phyloP scores from a whole-genome alignment of 2,329 filamentous ascomycete genomes.

The Curvularia lunata region DNA sequence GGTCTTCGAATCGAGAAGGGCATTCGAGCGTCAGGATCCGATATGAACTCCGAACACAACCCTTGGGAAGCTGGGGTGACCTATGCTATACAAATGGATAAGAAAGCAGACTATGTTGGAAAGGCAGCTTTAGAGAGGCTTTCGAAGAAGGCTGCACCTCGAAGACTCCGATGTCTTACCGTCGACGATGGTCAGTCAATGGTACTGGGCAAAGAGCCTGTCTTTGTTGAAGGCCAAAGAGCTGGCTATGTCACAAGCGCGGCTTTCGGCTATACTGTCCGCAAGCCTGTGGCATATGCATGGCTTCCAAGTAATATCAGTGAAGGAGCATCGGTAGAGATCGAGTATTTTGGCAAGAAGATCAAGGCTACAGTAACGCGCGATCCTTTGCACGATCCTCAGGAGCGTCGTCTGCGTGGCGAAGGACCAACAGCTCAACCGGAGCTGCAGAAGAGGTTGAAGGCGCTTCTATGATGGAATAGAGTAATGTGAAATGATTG shows the following conservation, averaged over 20 bases:
- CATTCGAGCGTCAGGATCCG: conserved; percentile 62
- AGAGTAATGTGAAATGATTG: conserved; percentile 18
- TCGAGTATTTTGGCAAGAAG: conserved; percentile 66
- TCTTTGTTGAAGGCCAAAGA: conserved; percentile 57
- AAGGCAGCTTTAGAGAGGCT: conserved; percentile 56
- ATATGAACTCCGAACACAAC: conserved; percentile 67
- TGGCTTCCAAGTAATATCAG: conserved; percentile 59
- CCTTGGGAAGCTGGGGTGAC: conserved; percentile 65
- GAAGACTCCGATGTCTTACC: conserved; percentile 58
- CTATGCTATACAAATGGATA: conserved; percentile 57
- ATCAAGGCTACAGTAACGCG: conserved; percentile 61
- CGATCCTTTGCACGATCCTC: conserved; percentile 59
- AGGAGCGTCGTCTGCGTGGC: conserved; percentile 46
- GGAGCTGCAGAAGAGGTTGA: conserved; percentile 31
- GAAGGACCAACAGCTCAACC: conserved; percentile 27
- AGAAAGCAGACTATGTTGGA: conserved; percentile 59
- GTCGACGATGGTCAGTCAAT: conserved; percentile 64
- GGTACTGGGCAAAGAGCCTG: conserved; percentile 67
- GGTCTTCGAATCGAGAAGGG: conserved; percentile 66
- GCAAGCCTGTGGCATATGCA: conserved; percentile 65
- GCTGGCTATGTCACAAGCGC: conserved; percentile 67
- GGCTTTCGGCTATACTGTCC: conserved; percentile 65
- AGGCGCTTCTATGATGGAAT: conserved; percentile 27
- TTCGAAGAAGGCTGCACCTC: conserved; percentile 45
- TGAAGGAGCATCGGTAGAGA: conserved; percentile 61